Evolutionary conservation across 2,329 filamentous ascomycete genomes (phyloP), one percentile per base, ranked within the genome.

Genomic region (Penicillium sp.): DNA sequence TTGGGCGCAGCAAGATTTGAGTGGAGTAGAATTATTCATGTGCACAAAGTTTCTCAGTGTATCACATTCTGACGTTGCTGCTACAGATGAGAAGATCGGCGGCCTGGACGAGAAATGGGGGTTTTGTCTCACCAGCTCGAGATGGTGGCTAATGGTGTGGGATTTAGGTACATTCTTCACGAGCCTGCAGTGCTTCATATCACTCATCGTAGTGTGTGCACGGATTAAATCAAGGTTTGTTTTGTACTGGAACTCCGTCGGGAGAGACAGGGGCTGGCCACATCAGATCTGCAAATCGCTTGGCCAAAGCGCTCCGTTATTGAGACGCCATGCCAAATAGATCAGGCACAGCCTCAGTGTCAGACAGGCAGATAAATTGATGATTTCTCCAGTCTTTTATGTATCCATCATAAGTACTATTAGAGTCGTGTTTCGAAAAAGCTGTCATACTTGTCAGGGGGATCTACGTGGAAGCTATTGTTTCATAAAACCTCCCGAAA

Each of bases 271-370:
- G 54, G 54, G 52, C 52, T 55, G 46, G 34, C 31, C 31, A 34
- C 48, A 29, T 21, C 49, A 24, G 49, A 53, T 59, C 43, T 50
- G 52, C 48, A 42, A 50, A 43, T 31, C 18, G 18, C 11, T 24
- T 60, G 57, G 53, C 43, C 57, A 44, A 53, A 47, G 60, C 57
- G 53, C 27, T 39, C 39, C 51, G 47, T 43, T 56, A 57, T 56
- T 61, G 57, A 61, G 59, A 50, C 47, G 34, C 52, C 54, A 58
- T 10, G 24, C 10, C 48, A 46, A 49, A 31, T 38, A 47, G 44
- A 16, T 55, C 39, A 31, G 32, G 39, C 49, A 56, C 31, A 46
- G 39, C 42, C 50, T 49, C 49, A 11, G 29, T 16, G 49, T 48
- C 50, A 49, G 38, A 49, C 55, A 29, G n/a, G 43, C 27, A 38